Evolutionary conservation across 1,284 basidiomycete genomes (phyloP).

Genomic region (Ustilago sp.): DNA sequence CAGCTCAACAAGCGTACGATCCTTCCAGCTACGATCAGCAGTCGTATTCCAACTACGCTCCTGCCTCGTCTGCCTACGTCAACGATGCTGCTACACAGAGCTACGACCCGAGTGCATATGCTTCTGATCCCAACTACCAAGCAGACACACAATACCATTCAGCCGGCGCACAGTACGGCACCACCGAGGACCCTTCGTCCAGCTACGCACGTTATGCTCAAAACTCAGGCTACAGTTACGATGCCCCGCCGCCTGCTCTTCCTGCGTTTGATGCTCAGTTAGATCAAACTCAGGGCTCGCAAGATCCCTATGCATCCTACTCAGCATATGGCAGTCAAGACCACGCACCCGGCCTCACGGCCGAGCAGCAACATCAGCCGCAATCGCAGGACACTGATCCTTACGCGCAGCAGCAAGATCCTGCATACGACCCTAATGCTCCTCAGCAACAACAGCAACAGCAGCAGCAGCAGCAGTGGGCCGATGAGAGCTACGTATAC

Average conservation of each 20-base stretch:
- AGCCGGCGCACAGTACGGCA: conserved; percentile 10
- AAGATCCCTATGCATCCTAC: conserved; percentile 18
- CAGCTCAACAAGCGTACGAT: conserved; percentile 20
- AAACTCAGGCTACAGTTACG: conserved; percentile 19
- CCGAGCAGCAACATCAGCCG: conserved; percentile 11
- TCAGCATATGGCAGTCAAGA: conserved; percentile 14
- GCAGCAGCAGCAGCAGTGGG: conserved; percentile 10
- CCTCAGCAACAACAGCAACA: conserved; percentile 10
- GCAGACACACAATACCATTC: conserved; percentile 14
- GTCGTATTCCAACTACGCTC: conserved; percentile 17
- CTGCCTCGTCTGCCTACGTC: conserved; percentile 9
- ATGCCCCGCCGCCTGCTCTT: conserved; percentile 6
- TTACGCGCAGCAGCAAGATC: conserved; percentile 18
- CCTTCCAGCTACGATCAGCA: conserved; percentile 25
- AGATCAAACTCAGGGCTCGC: conserved; percentile 7
- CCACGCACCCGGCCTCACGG: conserved; percentile 3
- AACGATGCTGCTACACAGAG: conserved; percentile 5
- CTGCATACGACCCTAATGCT: conserved; percentile 5
- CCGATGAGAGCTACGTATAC: conserved; percentile 17
- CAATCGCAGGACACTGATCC: conserved; percentile 9
- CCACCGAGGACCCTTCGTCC: neutral
- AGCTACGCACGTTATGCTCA: conserved; percentile 21
- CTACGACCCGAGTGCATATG: conserved; percentile 28
- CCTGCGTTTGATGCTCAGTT: conserved; percentile 21
- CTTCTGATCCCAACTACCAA: conserved; percentile 12